Evolutionary conservation across 768 basidiomycete genomes (phyloP).

Genomic region (Phlebiopsis flavidoalba): DNA sequence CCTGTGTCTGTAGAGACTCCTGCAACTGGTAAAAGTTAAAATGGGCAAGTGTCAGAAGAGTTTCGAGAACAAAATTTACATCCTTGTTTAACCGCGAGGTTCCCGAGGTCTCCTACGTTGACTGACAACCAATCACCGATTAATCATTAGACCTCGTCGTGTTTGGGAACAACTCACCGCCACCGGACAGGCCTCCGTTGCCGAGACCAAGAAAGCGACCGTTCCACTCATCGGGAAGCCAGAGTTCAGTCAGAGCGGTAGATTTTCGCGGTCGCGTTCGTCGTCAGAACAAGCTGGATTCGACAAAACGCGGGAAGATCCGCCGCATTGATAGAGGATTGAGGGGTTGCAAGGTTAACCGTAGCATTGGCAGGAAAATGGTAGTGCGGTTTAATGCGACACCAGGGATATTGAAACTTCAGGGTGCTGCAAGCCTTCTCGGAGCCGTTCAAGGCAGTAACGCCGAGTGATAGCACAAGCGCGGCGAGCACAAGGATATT

Average conservation of each 20-base stretch:
- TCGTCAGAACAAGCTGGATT: slow-evolving; percentile 2
- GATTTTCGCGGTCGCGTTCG: slow-evolving; percentile 6
- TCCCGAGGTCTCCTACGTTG: slow-evolving; percentile 4
- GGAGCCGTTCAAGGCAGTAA: background rate
- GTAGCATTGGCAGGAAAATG: slow-evolving; percentile 12
- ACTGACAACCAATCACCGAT: background rate
- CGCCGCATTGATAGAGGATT: slow-evolving; percentile 17
- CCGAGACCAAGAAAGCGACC: slow-evolving; percentile 18
- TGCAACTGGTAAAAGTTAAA: background rate
- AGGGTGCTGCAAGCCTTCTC: background rate
- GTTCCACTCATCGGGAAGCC: slow-evolving; percentile 19
- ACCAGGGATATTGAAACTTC: background rate
- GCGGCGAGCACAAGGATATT: background rate
- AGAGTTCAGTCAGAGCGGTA: slow-evolving; percentile 12
- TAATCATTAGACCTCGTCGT: background rate
- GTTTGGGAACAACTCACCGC: slow-evolving; percentile 10
- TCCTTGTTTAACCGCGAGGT: slow-evolving; percentile 3
- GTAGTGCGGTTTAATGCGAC: slow-evolving; percentile 9
- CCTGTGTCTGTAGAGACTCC: slow-evolving; percentile 11
- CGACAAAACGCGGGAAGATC: slow-evolving; percentile 21
- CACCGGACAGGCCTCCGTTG: slow-evolving; percentile 19
- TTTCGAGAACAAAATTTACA: background rate
- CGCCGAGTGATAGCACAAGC: background rate
- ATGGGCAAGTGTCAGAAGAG: background rate
- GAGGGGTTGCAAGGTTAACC: slow-evolving; percentile 18